phyloP scores from a whole-genome alignment of 768 basidiomycete species.

The Gymnopilus junonius region DNA sequence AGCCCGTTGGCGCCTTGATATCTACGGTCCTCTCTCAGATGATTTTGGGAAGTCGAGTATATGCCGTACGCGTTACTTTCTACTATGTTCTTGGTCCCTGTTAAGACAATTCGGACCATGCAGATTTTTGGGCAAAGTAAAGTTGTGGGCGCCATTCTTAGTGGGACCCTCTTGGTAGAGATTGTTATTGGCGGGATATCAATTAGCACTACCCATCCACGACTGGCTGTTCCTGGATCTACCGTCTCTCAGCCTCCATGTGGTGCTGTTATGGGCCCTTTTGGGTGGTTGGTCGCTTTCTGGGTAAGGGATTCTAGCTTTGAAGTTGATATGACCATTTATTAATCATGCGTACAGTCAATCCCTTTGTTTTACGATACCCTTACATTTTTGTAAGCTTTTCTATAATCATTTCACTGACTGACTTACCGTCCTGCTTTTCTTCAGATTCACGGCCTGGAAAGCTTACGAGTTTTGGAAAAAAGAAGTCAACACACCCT shows the following conservation, averaged over 20 bases:
- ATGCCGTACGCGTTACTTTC: slow-evolving; percentile 22
- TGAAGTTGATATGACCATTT: background rate
- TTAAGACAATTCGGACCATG: background rate
- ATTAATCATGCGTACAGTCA: background rate
- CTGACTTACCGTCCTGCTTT: background rate
- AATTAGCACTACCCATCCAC: slow-evolving; percentile 20
- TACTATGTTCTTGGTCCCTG: background rate
- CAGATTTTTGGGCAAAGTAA: slow-evolving; percentile 25
- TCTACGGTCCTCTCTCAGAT: slow-evolving; percentile 29
- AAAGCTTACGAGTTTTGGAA: slow-evolving; percentile 16
- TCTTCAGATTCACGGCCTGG: slow-evolving; percentile 15
- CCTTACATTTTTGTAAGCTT: slow-evolving; percentile 17
- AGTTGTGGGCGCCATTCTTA: slow-evolving; percentile 13
- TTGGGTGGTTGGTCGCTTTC: slow-evolving; percentile 25
- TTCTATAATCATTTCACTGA: slow-evolving; percentile 6
- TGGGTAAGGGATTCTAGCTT: slow-evolving; percentile 22
- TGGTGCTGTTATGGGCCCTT: slow-evolving; percentile 23
- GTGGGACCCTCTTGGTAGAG: slow-evolving; percentile 13
- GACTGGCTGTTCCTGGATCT: slow-evolving; percentile 8
- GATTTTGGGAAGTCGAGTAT: slow-evolving; percentile 29
- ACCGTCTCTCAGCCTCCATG: slow-evolving; percentile 22
- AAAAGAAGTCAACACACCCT: slow-evolving; percentile 4
- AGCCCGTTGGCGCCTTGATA: slow-evolving; percentile 29
- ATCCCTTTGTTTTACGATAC: slow-evolving; percentile 24
- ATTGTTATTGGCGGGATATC: slow-evolving; percentile 20